These are phyloP conservation scores for Solioccasus polychromus DNA, from an alignment of 768 basidiomycete species.

Conservation along the genomic window DNA sequence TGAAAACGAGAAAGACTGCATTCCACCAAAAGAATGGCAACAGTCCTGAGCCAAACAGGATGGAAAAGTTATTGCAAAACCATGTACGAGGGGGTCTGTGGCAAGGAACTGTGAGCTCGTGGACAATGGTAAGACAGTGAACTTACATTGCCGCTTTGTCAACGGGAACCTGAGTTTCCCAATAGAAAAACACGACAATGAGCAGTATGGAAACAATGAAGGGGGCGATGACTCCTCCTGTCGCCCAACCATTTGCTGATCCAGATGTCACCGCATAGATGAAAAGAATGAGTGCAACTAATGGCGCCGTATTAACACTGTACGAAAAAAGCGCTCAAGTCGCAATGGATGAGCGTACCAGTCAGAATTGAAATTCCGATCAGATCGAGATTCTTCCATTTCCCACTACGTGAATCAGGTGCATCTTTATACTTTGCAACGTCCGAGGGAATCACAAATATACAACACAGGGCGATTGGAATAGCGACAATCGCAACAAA, in stretches of 20 bases:
- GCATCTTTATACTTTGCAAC: slow-evolving; percentile 1
- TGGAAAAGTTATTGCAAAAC: not conserved
- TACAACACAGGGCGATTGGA: slow-evolving; percentile 30
- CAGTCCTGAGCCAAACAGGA: not conserved
- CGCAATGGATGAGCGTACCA: slow-evolving; percentile 26
- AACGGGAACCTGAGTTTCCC: not conserved
- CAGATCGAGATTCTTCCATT: slow-evolving; percentile 36
- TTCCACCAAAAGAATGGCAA: not conserved
- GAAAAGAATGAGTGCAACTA: not conserved
- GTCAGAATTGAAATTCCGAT: slow-evolving; percentile 39
- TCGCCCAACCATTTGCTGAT: not conserved
- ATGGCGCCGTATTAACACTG: not conserved
- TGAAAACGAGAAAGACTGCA: too few relatives aligned
- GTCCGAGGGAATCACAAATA: slow-evolving; percentile 36
- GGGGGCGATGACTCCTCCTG: not conserved
- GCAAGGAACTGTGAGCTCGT: not conserved
- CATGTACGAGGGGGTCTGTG: not conserved
- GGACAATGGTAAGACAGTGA: not conserved
- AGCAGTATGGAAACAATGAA: not conserved
- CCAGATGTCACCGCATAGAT: not conserved
- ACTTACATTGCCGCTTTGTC: not conserved
- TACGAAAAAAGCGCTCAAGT: too few relatives aligned
- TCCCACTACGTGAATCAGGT: slow-evolving; percentile 3
- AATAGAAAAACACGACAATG: too few relatives aligned
- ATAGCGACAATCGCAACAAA: slow-evolving; percentile 40